Percentiles rank a stretch among this genome's conserved stretches.
These are phyloP conservation scores for Inosperma sp. DNA, from an alignment of 768 basidiomycete species.

Conservation along the genomic window DNA sequence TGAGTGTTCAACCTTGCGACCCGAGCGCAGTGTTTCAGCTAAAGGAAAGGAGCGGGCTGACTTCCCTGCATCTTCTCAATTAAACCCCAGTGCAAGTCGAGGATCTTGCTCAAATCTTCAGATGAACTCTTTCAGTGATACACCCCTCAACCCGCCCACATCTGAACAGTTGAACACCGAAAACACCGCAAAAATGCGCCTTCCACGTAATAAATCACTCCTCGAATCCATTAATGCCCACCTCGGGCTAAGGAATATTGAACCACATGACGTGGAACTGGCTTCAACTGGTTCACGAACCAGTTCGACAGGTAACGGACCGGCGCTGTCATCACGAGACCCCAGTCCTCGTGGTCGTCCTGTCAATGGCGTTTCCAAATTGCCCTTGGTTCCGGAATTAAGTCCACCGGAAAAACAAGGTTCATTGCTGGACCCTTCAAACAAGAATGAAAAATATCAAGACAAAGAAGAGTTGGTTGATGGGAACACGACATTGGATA, in stretches of 20 bases:
- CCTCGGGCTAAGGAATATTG: constrained; percentile 21
- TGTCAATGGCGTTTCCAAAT: no score
- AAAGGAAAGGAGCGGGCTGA: constrained; percentile 6
- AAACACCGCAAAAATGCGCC: not conserved
- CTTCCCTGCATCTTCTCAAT: not conserved
- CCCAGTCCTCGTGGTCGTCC: no score
- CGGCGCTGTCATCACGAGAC: constrained; percentile 4
- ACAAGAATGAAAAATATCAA: no score
- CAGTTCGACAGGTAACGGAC: not conserved
- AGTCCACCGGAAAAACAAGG: no score
- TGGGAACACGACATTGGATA: not conserved
- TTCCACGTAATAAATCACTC: constrained; percentile 39
- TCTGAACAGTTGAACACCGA: not conserved
- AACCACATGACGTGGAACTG: constrained; percentile 1
- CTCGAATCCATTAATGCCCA: constrained; percentile 47
- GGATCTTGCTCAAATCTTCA: no score
- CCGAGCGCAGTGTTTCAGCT: not conserved
- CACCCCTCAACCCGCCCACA: no score
- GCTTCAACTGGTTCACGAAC: constrained; percentile 4
- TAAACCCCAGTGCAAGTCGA: no score
- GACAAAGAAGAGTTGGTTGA: no score
- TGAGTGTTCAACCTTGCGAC: not conserved
- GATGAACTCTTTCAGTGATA: no score
- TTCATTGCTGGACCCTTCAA: no score
- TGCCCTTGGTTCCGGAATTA: no score